A percentile compares a stretch with the other conserved stretches of the same genome.
Evolutionary conservation across 176 grass and related monocot species (phyloP).

Genomic region (Juncus inflexus): DNA sequence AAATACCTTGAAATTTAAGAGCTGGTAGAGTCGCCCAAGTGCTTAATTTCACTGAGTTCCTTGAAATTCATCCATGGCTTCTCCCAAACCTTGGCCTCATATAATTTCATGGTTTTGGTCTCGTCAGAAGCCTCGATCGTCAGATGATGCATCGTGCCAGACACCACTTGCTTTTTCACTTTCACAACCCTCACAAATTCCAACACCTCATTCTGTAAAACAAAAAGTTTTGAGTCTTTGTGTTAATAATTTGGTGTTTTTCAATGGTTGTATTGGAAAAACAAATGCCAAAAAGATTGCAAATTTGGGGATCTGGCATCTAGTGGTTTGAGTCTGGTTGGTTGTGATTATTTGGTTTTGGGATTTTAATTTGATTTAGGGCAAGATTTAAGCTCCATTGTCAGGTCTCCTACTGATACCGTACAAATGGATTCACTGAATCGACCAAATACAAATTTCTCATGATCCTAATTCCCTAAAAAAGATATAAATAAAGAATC

Average conservation of each 20-base stretch:
- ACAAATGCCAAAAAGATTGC: neutral
- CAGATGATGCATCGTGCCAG: constrained; percentile 54
- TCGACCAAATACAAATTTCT: neutral
- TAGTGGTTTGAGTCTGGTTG: no score
- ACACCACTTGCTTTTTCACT: constrained; percentile 51
- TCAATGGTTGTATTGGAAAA: neutral
- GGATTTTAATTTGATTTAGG: no score
- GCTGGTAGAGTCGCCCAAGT: constrained; percentile 22
- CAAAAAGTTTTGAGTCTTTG: neutral
- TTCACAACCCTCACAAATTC: constrained; percentile 50
- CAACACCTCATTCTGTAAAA: constrained; percentile 49
- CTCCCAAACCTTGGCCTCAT: constrained; percentile 79
- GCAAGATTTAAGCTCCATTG: no score
- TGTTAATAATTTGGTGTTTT: neutral
- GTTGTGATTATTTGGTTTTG: no score
- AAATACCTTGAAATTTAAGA: constrained; percentile 12
- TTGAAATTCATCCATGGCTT: constrained; percentile 60
- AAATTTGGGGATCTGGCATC: neutral
- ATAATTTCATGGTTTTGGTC: constrained; percentile 39
- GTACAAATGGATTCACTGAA: neutral
- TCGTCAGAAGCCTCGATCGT: constrained; percentile 48
- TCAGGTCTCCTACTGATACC: no score
- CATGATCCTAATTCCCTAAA: neutral
- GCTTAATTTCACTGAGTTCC: constrained; percentile 62
- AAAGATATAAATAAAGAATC: neutral